These are phyloP conservation scores for Candida adriatica DNA, from an alignment of 805 yeast species.

Conservation along the genomic window DNA sequence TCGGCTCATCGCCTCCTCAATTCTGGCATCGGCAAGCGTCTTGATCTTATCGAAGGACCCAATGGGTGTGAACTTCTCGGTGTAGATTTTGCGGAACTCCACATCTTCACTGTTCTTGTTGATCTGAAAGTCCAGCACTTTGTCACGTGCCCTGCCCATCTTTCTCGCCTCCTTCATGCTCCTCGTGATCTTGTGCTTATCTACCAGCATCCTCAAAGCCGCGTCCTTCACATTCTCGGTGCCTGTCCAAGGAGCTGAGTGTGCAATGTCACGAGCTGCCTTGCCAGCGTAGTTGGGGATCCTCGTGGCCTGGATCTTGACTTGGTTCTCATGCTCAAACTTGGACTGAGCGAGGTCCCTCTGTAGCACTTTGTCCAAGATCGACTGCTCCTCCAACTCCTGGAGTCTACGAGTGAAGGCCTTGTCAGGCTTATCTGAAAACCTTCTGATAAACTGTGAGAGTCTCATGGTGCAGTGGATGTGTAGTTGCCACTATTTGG, in stretches of 20 bases:
- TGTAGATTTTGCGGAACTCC: constrained; percentile 50
- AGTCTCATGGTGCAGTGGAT: too few relatives aligned
- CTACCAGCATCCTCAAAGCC: constrained; percentile 48
- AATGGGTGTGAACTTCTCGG: constrained; percentile 46
- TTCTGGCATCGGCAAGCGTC: constrained; percentile 67
- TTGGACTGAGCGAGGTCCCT: constrained; percentile 23
- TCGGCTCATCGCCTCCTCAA: constrained; percentile 63
- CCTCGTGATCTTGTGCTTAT: constrained; percentile 36
- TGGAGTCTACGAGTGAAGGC: too few relatives aligned
- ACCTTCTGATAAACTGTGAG: too few relatives aligned
- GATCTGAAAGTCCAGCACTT: constrained; percentile 55
- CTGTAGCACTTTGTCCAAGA: too few relatives aligned
- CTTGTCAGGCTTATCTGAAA: too few relatives aligned
- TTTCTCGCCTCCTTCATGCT: constrained; percentile 29
- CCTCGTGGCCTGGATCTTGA: constrained; percentile 33
- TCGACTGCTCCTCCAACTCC: too few relatives aligned
- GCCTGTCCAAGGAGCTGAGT: constrained; percentile 54
- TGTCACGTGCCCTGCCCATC: constrained; percentile 55
- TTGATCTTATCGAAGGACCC: constrained; percentile 39
- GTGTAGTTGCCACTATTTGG: too few relatives aligned
- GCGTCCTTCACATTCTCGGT: constrained; percentile 40
- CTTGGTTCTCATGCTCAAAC: constrained; percentile 34
- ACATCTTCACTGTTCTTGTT: constrained; percentile 33
- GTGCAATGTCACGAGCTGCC: constrained; percentile 41
- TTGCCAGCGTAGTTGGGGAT: constrained; percentile 39